Evolutionary conservation across 345 rosid genomes (phyloP), one percentile per base, ranked within the genome.

Genomic region (Cardamine resedifolia): DNA sequence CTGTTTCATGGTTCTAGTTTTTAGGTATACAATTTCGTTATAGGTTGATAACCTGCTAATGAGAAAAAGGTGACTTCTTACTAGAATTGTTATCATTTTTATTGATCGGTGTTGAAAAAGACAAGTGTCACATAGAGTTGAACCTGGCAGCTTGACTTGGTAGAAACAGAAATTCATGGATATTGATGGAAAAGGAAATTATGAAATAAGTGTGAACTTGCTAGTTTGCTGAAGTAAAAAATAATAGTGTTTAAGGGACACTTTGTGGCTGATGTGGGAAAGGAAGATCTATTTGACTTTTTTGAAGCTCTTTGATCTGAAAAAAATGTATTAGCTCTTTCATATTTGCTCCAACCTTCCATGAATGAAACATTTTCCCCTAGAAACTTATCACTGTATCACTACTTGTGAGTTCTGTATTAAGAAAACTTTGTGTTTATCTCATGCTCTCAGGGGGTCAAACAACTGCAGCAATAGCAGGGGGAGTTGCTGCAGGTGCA

Each of bases 401-500:
- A 47, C 20, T 72, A 33, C 24, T 28, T 11, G 9, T 64, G 45
- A 26, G 11, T 39, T 66, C 11, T 58, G 18, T 68, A 43, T 44
- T 26, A 44, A 24, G 15, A 44, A 60, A 41, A 41, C 4, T 14
- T 41, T 60, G 23, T 39, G 55, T 58, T 11, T 60, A 39, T 48
- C 10, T 66, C 27, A 18, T 80, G 34, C 51, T 52, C 61, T 34
- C 58, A 94, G 97, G 85, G 70, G 66, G 63, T 34, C 71, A 59
- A 74, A 76, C 34, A 16, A 89, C 87, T 58, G 91, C 88, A 77
- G 82, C 87, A 81, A 91, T 91, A 66, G 96, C 92, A 36, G 90
- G 92, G 8, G 98, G 98, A 56, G 98, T 90, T 64, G 97, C 93
- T 81, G 96, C 89, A 9, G 95, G 91, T 43, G 92, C 95, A 68